phyloP scores from a whole-genome alignment of 192 early-diverging fungal genomes.

The Linnemannia exigua region DNA sequence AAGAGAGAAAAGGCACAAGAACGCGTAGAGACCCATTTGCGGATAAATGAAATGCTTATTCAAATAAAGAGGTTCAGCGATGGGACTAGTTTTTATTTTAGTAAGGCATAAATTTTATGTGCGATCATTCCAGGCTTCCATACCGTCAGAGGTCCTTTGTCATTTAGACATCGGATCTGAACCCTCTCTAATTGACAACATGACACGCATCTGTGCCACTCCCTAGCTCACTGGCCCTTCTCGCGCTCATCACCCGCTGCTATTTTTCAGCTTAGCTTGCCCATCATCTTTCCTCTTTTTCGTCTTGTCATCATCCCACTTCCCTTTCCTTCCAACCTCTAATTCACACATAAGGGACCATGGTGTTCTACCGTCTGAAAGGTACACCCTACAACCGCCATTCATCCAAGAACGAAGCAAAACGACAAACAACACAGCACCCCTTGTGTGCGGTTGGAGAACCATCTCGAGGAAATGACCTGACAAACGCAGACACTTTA shows the following conservation, averaged over 20 bases:
- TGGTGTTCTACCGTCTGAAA: slow-evolving; percentile 58
- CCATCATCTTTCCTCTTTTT: not conserved
- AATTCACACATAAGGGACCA: slow-evolving; percentile 22
- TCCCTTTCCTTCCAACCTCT: not conserved
- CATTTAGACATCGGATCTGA: not conserved
- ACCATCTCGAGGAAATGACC: not conserved
- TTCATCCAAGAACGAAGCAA: not conserved
- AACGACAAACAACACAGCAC: not conserved
- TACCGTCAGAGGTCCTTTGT: not conserved
- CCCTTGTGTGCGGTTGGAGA: not conserved
- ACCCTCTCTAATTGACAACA: not conserved
- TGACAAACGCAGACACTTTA: not conserved
- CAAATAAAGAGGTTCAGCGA: no score
- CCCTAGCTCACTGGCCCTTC: not conserved
- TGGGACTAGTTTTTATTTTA: no score
- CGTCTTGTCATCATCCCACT: not conserved
- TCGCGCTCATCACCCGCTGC: not conserved
- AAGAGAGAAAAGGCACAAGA: not conserved
- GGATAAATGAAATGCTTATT: not conserved
- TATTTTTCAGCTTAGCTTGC: not conserved
- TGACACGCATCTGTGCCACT: not conserved
- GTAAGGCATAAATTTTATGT: no score
- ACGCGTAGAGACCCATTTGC: not conserved
- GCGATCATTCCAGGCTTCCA: not conserved
- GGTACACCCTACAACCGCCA: slow-evolving; percentile 12